Conservation (phyloP, 2,329 filamentous ascomycete genomes). For the Nemania bipapillata region DNA sequence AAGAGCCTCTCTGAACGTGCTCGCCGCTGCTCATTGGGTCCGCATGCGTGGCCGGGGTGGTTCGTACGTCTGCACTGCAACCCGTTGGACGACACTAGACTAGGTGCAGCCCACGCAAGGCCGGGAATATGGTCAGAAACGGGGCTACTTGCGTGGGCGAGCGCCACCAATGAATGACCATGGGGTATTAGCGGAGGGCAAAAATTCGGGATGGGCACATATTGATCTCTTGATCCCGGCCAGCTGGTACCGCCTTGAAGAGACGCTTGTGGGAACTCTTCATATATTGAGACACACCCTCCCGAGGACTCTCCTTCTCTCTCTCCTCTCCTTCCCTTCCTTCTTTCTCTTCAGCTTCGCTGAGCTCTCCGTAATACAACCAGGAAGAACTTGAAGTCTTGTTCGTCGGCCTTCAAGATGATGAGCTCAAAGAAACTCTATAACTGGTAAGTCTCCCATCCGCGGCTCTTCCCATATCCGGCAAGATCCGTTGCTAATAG, state of each 20-base stretch:
- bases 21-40: constrained; percentile 4
- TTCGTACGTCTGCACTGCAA: constrained; percentile 14
- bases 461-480: background rate
- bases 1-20: background rate
- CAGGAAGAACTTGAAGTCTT: constrained; percentile 26
- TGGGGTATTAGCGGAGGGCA: constrained; percentile 12
- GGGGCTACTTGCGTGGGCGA: constrained; percentile 11
- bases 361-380: background rate
- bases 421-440: constrained; percentile 55
- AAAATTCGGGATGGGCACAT: constrained; percentile 15
- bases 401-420: constrained; percentile 48
- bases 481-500: constrained; percentile 19
- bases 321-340: background rate
- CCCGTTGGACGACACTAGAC: background rate
- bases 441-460: constrained; percentile 56
- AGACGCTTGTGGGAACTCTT: constrained; percentile 8
- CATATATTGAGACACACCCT: constrained; percentile 7
- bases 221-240: constrained; percentile 17
- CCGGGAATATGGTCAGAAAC: constrained; percentile 22
- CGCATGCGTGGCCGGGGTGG: constrained; percentile 6
- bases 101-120: constrained; percentile 1
- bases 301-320: constrained; percentile 1
- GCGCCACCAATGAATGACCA: constrained; percentile 22
- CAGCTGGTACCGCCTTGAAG: constrained; percentile 11
- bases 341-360: constrained; percentile 6